These are phyloP conservation scores for Alopecurus myosuroides DNA, from an alignment of 176 grass and related monocot species.

Conservation along the genomic window DNA sequence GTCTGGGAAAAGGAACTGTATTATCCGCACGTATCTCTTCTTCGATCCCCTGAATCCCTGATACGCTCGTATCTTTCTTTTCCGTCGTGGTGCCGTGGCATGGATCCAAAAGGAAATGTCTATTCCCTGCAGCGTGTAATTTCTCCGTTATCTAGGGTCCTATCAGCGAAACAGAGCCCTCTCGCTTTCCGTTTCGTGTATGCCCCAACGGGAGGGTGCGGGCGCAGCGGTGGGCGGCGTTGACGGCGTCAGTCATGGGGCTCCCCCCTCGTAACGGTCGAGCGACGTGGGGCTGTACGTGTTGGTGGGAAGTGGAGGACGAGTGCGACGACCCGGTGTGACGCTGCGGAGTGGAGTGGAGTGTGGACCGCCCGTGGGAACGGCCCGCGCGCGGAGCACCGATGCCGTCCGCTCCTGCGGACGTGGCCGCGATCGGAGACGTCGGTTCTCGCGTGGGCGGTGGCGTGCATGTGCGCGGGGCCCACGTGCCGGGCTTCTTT, in stretches of 20 bases:
- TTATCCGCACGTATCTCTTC: neutral
- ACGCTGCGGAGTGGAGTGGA: neutral
- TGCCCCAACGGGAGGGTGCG: constrained; percentile 14
- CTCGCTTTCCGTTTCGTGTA: neutral
- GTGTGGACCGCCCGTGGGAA: constrained; percentile 8
- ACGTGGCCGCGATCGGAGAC: neutral
- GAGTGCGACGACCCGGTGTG: constrained; percentile 8
- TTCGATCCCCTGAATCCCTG: neutral
- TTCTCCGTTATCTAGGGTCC: neutral
- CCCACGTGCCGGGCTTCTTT: constrained; percentile 25
- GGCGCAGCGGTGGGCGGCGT: neutral
- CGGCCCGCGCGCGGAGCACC: neutral
- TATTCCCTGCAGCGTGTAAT: accelerated
- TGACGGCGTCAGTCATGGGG: constrained; percentile 33
- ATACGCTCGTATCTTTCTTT: neutral
- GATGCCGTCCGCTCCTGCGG: neutral
- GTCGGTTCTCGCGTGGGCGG: neutral
- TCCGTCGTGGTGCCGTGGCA: too few species aligned
- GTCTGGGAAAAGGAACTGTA: neutral
- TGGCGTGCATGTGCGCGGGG: constrained; percentile 8
- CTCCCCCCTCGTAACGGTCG: constrained; percentile 27
- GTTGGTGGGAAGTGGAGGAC: constrained; percentile 10
- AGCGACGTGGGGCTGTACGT: neutral
- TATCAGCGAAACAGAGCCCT: neutral
- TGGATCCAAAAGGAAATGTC: neutral